These are phyloP conservation scores for Actinomortierella ambigua DNA, from an alignment of 371 early-diverging fungal genomes.

Conservation along the genomic window DNA sequence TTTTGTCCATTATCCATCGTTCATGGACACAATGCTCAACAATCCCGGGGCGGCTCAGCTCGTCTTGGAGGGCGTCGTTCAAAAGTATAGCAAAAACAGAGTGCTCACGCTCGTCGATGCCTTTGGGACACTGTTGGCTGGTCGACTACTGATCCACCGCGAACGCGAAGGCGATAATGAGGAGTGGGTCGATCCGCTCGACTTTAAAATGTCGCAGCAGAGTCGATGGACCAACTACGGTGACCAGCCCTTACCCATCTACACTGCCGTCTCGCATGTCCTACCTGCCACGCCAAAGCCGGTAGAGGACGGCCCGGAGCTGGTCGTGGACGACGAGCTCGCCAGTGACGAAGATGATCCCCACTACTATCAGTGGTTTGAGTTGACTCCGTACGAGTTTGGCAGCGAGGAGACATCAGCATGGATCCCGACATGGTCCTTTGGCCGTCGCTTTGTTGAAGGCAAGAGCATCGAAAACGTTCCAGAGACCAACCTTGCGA, in stretches of 20 bases:
- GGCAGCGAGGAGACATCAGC: conserved; percentile 76
- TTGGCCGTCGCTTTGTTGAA: conserved; percentile 69
- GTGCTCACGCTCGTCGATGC: conserved; percentile 69
- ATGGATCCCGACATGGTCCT: conserved; percentile 79
- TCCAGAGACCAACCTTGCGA: conserved; percentile 68
- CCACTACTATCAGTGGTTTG: conserved; percentile 76
- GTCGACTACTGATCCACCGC: conserved; percentile 56
- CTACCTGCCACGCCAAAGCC: conserved; percentile 19
- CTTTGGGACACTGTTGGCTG: conserved; percentile 68
- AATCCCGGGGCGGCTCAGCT: conserved; percentile 50
- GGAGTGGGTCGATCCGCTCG: conserved; percentile 30
- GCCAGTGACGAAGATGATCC: conserved; percentile 24
- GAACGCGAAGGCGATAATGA: conserved; percentile 33
- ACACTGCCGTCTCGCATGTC: conserved; percentile 73
- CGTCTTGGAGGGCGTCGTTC: conserved; percentile 55
- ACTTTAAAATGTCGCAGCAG: conserved; percentile 55
- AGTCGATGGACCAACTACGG: conserved; percentile 64
- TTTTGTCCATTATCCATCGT: conserved; percentile 31
- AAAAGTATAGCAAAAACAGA: conserved; percentile 56
- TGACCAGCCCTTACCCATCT: conserved; percentile 73
- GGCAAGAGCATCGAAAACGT: conserved; percentile 59
- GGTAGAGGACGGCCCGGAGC: conserved; percentile 10
- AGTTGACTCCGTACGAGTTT: conserved; percentile 78
- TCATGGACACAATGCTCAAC: conserved; percentile 30
- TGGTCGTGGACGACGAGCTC: conserved; percentile 31